Percentiles rank a stretch among this genome's conserved stretches.
Evolutionary conservation across 345 rosid species (phyloP).

Genomic region (Erysimum cheiranthoides): DNA sequence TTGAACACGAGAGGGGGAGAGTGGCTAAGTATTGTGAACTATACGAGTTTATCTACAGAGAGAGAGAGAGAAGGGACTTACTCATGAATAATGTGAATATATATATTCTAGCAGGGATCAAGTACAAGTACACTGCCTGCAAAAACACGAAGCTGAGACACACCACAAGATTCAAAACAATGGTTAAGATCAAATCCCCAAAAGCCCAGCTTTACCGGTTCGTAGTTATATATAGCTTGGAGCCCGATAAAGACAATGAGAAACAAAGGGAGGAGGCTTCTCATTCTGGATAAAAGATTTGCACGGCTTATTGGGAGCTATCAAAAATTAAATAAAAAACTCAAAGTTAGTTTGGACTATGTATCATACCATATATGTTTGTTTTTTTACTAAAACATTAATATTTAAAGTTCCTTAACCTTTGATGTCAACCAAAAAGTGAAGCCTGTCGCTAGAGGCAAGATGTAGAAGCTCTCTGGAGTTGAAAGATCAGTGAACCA

Average conservation of each 20-base stretch:
- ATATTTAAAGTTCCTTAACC: constrained; percentile 37
- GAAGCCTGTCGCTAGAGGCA: constrained; percentile 52
- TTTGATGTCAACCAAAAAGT: constrained; percentile 55
- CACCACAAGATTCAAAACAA: constrained; percentile 21
- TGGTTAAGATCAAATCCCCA: constrained; percentile 1
- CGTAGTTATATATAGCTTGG: constrained; percentile 11
- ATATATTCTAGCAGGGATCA: not conserved
- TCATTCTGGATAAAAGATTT: constrained; percentile 7
- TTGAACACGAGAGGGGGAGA: not conserved
- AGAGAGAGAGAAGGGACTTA: constrained; percentile 18
- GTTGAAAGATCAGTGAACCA: constrained; percentile 62
- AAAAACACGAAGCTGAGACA: not conserved
- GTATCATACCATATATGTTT: not conserved
- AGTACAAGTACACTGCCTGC: constrained; percentile 12
- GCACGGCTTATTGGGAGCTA: not conserved
- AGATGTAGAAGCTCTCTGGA: constrained; percentile 53
- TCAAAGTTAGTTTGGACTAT: not conserved
- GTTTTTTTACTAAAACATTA: not conserved
- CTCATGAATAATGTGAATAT: not conserved
- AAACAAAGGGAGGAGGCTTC: constrained; percentile 10
- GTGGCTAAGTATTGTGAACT: not conserved
- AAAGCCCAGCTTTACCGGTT: constrained; percentile 31
- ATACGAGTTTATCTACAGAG: not conserved
- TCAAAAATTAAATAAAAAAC: not conserved
- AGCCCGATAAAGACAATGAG: not conserved